These are phyloP conservation scores for Aegilops speltoides DNA, from an alignment of 176 grass and related monocot species.

Conservation along the genomic window DNA sequence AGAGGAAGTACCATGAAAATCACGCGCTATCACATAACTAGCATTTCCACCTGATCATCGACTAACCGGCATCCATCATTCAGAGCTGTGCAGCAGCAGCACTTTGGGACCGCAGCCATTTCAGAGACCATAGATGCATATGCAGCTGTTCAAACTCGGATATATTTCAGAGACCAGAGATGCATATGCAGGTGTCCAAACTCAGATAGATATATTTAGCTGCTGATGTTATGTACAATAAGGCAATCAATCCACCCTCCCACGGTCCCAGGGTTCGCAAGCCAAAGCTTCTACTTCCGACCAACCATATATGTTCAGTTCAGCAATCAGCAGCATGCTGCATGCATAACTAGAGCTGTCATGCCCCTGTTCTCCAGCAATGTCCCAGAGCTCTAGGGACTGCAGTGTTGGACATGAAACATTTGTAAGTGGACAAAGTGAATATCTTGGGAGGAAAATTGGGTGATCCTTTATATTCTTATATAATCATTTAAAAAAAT, in stretches of 20 bases:
- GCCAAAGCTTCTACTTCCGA: neutral
- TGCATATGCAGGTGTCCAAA: no score
- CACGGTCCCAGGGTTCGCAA: constrained; percentile 35
- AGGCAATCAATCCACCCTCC: constrained; percentile 27
- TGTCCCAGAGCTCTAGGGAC: no score
- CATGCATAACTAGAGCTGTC: neutral
- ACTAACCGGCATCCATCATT: neutral
- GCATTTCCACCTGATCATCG: no score
- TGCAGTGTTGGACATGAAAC: no score
- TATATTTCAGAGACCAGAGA: no score
- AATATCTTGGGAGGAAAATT: no score
- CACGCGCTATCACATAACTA: no score
- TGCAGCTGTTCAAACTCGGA: neutral
- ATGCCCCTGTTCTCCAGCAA: neutral
- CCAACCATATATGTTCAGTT: constrained; percentile 15
- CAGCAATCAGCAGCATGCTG: neutral
- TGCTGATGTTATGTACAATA: constrained; percentile 31
- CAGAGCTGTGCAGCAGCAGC: neutral
- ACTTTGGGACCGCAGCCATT: neutral
- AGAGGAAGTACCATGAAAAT: no score
- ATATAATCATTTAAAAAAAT: neutral
- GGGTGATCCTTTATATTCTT: neutral
- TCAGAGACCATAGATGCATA: neutral
- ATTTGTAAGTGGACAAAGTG: no score
- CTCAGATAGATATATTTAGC: neutral